Conservation (phyloP, 1,139 yeast species). For the Pichia sp. region DNA sequence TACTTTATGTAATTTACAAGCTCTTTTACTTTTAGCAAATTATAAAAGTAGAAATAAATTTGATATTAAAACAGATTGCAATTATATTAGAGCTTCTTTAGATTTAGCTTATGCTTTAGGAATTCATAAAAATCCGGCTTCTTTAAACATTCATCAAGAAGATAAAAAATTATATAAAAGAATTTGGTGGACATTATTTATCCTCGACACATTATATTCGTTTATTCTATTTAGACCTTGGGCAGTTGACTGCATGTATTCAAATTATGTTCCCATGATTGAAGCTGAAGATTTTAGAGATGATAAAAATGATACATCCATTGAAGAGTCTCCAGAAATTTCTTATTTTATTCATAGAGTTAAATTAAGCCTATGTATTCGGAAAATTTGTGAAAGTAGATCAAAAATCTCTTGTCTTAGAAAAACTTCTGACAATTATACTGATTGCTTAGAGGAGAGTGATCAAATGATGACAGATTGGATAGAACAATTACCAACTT, state of each 20-base stretch:
- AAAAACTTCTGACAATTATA: not conserved
- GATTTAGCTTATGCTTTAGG: conserved; percentile 65
- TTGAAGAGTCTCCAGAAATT: conserved; percentile 5
- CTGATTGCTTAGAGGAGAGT: conserved; percentile 38
- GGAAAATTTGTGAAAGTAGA: conserved; percentile 38
- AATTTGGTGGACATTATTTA: conserved; percentile 58
- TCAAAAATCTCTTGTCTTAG: conserved; percentile 18
- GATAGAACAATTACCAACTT: conserved; percentile 66
- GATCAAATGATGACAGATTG: conserved; percentile 78
- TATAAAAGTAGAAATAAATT: conserved; percentile 19
- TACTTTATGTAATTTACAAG: conserved; percentile 56
- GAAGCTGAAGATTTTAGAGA: conserved; percentile 60
- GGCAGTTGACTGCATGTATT: conserved; percentile 40
- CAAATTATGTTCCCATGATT: conserved; percentile 67
- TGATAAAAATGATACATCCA: conserved; percentile 40
- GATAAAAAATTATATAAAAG: conserved; percentile 62
- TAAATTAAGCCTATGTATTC: conserved; percentile 66
- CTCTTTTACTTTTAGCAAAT: conserved; percentile 36
- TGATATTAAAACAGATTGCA: conserved; percentile 16
- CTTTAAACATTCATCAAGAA: conserved; percentile 29
- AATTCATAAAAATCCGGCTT: conserved; percentile 44
- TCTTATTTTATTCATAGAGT: conserved; percentile 57
- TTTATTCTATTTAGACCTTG: conserved; percentile 65
- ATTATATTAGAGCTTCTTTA: conserved; percentile 19
- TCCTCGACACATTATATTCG: conserved; percentile 21